These are phyloP conservation scores for Mariannaea elegans DNA, from an alignment of 2,329 filamentous ascomycete species.

Conservation along the genomic window DNA sequence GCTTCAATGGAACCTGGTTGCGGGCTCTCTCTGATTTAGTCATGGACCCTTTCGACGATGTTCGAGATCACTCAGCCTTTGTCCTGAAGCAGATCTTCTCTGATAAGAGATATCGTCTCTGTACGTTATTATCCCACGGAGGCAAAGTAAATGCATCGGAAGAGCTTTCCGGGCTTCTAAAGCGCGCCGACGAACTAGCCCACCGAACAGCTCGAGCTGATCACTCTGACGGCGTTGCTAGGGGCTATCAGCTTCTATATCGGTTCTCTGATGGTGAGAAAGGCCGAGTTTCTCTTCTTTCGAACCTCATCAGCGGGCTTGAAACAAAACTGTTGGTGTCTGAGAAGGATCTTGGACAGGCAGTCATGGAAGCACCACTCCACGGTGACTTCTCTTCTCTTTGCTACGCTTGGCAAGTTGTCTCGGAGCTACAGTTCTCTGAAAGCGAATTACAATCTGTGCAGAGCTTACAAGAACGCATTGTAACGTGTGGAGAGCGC, in stretches of 20 bases:
- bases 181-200: conserved; percentile 65
- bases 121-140: conserved; percentile 30
- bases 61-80: conserved; percentile 68
- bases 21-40: conserved; percentile 79
- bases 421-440: conserved; percentile 52
- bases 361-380: conserved; percentile 72
- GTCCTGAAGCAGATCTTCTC: conserved; percentile 61
- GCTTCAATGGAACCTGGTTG: conserved; percentile 61
- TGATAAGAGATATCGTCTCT: conserved; percentile 45
- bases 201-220: conserved; percentile 83
- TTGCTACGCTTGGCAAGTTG: conserved; percentile 63
- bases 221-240: conserved; percentile 89
- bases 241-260: conserved; percentile 76
- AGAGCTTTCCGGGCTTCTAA: conserved; percentile 58
- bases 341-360: conserved; percentile 69
- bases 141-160: conserved; percentile 28
- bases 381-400: conserved; percentile 77
- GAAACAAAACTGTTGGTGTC: conserved; percentile 72
- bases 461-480: conserved; percentile 58
- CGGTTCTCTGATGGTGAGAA: conserved; percentile 58
- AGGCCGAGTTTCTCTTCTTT: conserved; percentile 60
- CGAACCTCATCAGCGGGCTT: conserved; percentile 66
- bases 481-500: conserved; percentile 68
- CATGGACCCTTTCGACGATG: conserved; percentile 92
- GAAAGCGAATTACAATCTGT: conserved; percentile 48